Evolutionary conservation across 2,329 filamentous ascomycete genomes (phyloP).

Genomic region (Botryosphaeria dothidea): DNA sequence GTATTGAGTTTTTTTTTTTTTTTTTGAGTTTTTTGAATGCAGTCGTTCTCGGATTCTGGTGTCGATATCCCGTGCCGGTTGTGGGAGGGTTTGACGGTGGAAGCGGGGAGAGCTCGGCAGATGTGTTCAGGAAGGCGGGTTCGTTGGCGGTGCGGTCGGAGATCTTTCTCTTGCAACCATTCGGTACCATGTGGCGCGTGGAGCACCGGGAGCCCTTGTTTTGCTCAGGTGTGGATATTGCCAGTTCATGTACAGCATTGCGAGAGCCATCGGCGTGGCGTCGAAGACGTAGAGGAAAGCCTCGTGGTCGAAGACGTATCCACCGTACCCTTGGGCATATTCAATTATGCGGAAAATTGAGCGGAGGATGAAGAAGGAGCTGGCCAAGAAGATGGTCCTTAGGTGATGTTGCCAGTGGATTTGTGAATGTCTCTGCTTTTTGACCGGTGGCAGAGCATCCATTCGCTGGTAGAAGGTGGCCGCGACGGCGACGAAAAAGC

Average conservation of each 20-base stretch:
- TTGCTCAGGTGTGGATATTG: not conserved
- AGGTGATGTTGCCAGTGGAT: not conserved
- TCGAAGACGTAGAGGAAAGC: slow-evolving; percentile 51
- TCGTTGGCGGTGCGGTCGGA: not conserved
- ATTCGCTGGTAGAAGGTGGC: slow-evolving; percentile 31
- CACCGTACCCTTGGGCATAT: slow-evolving; percentile 47
- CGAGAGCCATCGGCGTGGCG: slow-evolving; percentile 46
- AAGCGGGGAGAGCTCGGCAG: too few relatives aligned
- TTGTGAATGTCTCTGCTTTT: not conserved
- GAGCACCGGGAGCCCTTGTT: not conserved
- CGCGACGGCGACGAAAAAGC: slow-evolving; percentile 46
- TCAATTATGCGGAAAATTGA: slow-evolving; percentile 31
- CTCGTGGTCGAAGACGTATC: slow-evolving; percentile 48
- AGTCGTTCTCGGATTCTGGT: too few relatives aligned
- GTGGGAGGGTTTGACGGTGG: too few relatives aligned
- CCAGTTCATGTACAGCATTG: slow-evolving; percentile 30
- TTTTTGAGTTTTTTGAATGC: too few relatives aligned
- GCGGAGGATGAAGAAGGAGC: not conserved
- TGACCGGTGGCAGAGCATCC: slow-evolving; percentile 21
- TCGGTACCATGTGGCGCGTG: not conserved
- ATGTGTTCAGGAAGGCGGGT: too few relatives aligned
- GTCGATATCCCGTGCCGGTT: too few relatives aligned
- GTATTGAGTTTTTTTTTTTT: not conserved
- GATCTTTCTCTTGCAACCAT: not conserved
- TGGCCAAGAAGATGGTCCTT: not conserved